Percentiles rank a stretch among this genome's conserved stretches.
These are phyloP conservation scores for Phellopilus nigrolimitatus DNA, from an alignment of 1,284 basidiomycete genomes.

Conservation along the genomic window DNA sequence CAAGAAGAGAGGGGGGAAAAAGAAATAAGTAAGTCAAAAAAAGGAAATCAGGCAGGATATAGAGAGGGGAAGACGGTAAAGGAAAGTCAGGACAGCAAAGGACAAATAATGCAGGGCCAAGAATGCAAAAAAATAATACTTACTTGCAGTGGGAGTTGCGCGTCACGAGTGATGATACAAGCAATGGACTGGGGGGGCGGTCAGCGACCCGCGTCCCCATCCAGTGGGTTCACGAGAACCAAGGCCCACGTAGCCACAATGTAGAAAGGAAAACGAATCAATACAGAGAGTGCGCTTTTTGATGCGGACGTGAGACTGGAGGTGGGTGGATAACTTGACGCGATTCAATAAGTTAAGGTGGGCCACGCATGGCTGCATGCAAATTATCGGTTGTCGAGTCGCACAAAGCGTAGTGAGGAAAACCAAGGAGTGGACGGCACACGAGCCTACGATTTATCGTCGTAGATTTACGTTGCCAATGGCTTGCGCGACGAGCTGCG, in stretches of 20 bases:
- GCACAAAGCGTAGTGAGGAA: background rate
- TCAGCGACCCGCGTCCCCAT: conserved; percentile 8
- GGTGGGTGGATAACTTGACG: conserved; percentile 1
- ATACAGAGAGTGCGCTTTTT: conserved; percentile 13
- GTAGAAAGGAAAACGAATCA: background rate
- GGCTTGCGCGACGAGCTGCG: conserved; percentile 24
- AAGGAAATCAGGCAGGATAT: too few relatives aligned
- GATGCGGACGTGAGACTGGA: background rate
- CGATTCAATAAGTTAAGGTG: conserved; percentile 9
- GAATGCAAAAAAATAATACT: conserved; percentile 11
- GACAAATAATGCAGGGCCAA: background rate
- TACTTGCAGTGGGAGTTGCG: conserved; percentile 5
- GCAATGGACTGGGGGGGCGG: background rate
- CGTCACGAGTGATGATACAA: conserved; percentile 12
- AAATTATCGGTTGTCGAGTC: background rate
- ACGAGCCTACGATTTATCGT: conserved; percentile 2
- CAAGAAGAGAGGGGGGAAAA: conserved; percentile 3
- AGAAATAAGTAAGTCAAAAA: conserved; percentile 7
- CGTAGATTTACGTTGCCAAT: conserved; percentile 26
- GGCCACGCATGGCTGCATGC: background rate
- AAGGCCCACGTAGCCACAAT: background rate
- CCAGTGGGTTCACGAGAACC: background rate
- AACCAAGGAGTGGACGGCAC: conserved; percentile 6
- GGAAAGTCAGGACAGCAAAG: background rate
- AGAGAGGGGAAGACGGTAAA: conserved; percentile 2